A percentile compares a stretch with the other conserved stretches of the same genome.
phyloP scores from a whole-genome alignment of 179 eudicot species.

The Beta macrorhiza region DNA sequence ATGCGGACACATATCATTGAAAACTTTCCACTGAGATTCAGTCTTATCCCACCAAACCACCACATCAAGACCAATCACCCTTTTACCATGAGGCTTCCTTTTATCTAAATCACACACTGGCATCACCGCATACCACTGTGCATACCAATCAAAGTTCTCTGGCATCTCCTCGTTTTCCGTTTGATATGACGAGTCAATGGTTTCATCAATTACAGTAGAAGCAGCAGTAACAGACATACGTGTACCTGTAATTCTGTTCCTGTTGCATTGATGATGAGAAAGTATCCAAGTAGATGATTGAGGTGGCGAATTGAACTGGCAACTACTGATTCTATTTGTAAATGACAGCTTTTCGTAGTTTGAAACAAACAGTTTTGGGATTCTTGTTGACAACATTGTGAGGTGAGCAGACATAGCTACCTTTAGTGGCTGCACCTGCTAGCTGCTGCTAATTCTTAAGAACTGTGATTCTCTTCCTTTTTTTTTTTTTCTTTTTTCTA shows the following conservation, averaged over 20 bases:
- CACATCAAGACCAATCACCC: slow-evolving; percentile 61
- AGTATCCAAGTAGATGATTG: neutral
- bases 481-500: no score
- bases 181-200: slow-evolving; percentile 13
- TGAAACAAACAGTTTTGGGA: neutral
- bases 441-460: neutral
- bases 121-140: slow-evolving; percentile 73
- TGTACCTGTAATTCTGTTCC: slow-evolving; percentile 24
- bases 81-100: slow-evolving; percentile 63
- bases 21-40: slow-evolving; percentile 75
- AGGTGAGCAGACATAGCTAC: slow-evolving; percentile 22
- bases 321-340: neutral
- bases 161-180: slow-evolving; percentile 18
- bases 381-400: slow-evolving; percentile 17
- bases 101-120: slow-evolving; percentile 69
- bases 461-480: no score
- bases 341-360: neutral
- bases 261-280: neutral
- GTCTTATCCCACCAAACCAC: slow-evolving; percentile 80
- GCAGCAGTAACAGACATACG: slow-evolving; percentile 31
- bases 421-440: no score
- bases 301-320: neutral
- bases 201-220: slow-evolving; percentile 30
- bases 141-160: slow-evolving; percentile 63
- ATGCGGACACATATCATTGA: slow-evolving; percentile 73